Conservation (phyloP, 805 yeast genomes). For the Wickerhamomyces canadensis region DNA sequence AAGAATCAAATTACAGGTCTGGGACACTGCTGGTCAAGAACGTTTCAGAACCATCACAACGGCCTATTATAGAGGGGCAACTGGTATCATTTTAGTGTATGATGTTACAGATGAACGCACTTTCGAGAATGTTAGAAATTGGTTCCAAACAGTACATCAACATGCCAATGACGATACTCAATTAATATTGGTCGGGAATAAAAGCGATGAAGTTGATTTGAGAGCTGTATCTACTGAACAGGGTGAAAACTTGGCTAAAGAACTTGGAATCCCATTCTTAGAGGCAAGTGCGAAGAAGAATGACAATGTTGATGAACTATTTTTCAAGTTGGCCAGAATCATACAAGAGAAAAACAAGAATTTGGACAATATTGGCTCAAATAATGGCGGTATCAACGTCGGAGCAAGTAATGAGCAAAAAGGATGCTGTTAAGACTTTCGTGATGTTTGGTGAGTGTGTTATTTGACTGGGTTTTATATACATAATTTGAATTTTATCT, state of each 20-base stretch:
- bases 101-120: slow-evolving; percentile 88
- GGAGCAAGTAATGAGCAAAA: slow-evolving; percentile 5
- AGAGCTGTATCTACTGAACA: slow-evolving; percentile 87
- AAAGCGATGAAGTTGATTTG: slow-evolving; percentile 83
- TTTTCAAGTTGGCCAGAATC: slow-evolving; percentile 80
- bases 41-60: slow-evolving; percentile 91
- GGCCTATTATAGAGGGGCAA: slow-evolving; percentile 88
- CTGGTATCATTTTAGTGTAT: slow-evolving; percentile 79
- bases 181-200: slow-evolving; percentile 90
- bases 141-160: slow-evolving; percentile 94
- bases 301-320: slow-evolving; percentile 86
- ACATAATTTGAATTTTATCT: neutral
- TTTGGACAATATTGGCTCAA: slow-evolving; percentile 24
- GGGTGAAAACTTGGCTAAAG: slow-evolving; percentile 84
- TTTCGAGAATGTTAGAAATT: slow-evolving; percentile 85
- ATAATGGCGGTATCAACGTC: slow-evolving; percentile 23
- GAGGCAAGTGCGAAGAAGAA: slow-evolving; percentile 97
- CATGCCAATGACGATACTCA: slow-evolving; percentile 97
- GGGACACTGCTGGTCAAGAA: slow-evolving; percentile 99
- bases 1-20: slow-evolving; percentile 87
- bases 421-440: slow-evolving; percentile 17
- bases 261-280: slow-evolving; percentile 82
- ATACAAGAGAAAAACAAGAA: slow-evolving; percentile 72
- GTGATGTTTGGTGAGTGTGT: neutral
- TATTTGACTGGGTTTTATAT: neutral